Evolutionary conservation across 2,329 filamentous ascomycete genomes (phyloP).

Genomic region (Verruconis gallopava): DNA sequence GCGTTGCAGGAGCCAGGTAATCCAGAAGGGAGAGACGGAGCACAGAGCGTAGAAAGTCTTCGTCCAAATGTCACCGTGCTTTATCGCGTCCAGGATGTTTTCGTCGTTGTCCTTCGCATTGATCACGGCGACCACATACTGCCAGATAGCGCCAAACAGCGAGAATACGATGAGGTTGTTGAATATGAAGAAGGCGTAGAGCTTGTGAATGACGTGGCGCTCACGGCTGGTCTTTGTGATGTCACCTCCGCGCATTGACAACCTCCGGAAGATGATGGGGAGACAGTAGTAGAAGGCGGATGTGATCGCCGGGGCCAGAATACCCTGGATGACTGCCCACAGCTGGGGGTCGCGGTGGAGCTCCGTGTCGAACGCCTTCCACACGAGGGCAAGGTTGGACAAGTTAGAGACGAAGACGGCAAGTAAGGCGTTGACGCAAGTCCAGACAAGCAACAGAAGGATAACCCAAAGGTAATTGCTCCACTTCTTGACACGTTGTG

Average conservation of each 20-base stretch:
- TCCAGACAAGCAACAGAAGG: conserved; percentile 71
- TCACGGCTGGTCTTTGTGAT: conserved; percentile 86
- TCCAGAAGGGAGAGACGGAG: conserved; percentile 79
- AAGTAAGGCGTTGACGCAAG: conserved; percentile 86
- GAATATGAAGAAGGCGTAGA: conserved; percentile 94
- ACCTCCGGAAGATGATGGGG: conserved; percentile 78
- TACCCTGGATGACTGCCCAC: conserved; percentile 88
- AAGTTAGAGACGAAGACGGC: conserved; percentile 87
- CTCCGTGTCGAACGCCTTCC: conserved; percentile 57
- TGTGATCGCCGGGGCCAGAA: conserved; percentile 74
- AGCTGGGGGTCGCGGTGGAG: conserved; percentile 49
- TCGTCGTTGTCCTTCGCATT: conserved; percentile 41
- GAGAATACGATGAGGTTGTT: conserved; percentile 96
- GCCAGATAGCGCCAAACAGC: conserved; percentile 72
- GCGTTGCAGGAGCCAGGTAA: conserved; percentile 83
- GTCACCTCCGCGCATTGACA: conserved; percentile 75
- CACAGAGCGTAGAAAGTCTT: conserved; percentile 61
- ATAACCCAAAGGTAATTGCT: conserved; percentile 77
- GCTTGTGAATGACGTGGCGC: conserved; percentile 75
- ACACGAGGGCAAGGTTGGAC: conserved; percentile 64
- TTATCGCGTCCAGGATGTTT: conserved; percentile 28
- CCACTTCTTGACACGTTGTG: conserved; percentile 58
- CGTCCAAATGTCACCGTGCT: conserved; percentile 7
- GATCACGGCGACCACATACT: conserved; percentile 55
- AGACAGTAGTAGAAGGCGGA: conserved; percentile 79